A percentile compares a stretch with the other conserved stretches of the same genome.
Conservation (phyloP, 768 basidiomycete genomes). For the Chlorophyllum brunneum region DNA sequence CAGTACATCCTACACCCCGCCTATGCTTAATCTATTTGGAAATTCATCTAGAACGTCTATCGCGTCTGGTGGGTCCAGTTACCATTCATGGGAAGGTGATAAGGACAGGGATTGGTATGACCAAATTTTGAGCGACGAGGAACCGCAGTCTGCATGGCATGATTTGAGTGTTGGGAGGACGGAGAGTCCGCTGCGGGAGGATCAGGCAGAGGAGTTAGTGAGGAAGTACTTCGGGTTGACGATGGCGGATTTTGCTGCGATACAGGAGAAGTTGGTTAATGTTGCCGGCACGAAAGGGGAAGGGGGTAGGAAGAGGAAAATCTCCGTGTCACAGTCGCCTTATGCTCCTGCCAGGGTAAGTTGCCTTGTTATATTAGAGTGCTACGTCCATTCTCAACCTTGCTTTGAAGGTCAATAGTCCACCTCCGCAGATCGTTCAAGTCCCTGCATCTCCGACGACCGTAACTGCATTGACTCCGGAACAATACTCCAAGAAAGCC, state of each 20-base stretch:
- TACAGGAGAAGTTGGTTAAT: conserved; percentile 74
- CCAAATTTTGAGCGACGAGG: conserved; percentile 48
- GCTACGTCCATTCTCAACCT: conserved; percentile 13
- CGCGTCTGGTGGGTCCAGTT: conserved; percentile 80
- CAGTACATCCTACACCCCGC: conserved; percentile 39
- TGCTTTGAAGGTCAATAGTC: conserved; percentile 50
- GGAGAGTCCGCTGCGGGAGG: conserved; percentile 49
- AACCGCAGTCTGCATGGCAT: conserved; percentile 59
- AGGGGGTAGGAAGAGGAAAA: conserved; percentile 62
- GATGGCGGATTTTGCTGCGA: conserved; percentile 63
- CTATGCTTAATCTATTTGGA: conserved; percentile 65
- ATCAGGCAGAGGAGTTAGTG: conserved; percentile 65
- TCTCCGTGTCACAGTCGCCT: conserved; percentile 81
- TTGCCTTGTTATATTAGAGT: conserved; percentile 11
- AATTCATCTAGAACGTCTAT: conserved; percentile 80
- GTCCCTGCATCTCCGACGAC: conserved; percentile 32
- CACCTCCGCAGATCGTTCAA: conserved; percentile 43
- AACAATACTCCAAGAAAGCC: conserved; percentile 51
- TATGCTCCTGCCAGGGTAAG: conserved; percentile 56
- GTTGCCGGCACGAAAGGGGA: conserved; percentile 57
- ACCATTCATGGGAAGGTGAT: conserved; percentile 75
- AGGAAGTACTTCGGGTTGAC: conserved; percentile 63
- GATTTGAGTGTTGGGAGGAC: conserved; percentile 49
- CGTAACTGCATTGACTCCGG: conserved; percentile 29
- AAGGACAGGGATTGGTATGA: conserved; percentile 44